phyloP scores from a whole-genome alignment of 2,329 filamentous ascomycete species.

The Aurifilum marmelostoma region DNA sequence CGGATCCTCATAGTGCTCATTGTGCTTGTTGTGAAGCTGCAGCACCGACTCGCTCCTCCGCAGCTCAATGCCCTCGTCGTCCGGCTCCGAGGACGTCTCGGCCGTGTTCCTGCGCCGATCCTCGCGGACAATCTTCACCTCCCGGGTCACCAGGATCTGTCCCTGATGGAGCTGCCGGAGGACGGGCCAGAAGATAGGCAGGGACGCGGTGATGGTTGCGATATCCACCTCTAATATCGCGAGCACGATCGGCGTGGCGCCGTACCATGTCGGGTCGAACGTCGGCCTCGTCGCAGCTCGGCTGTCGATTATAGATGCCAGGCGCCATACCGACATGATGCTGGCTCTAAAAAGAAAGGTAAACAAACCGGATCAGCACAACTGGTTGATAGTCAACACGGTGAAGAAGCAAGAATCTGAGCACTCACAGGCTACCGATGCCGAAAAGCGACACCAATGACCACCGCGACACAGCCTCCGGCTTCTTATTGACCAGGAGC shows the following conservation, averaged over 20 bases:
- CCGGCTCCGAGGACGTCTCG: constrained; percentile 8
- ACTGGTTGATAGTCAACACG: too few species aligned
- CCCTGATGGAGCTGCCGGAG: constrained; percentile 27
- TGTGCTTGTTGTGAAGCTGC: constrained; percentile 4
- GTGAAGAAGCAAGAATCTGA: background rate
- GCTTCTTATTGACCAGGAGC: constrained; percentile 34
- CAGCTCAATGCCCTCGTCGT: constrained; percentile 26
- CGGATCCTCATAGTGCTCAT: constrained; percentile 17
- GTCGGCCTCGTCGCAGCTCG: constrained; percentile 40
- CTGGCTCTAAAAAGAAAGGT: constrained; percentile 33
- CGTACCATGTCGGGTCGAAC: constrained; percentile 43
- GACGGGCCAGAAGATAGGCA: constrained; percentile 29
- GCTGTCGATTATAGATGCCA: constrained; percentile 37
- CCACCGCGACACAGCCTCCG: constrained; percentile 36
- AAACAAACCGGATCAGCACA: too few species aligned
- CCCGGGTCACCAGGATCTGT: constrained; percentile 24
- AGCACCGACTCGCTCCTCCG: constrained; percentile 19
- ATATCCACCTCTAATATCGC: constrained; percentile 41
- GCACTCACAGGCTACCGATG: constrained; percentile 38
- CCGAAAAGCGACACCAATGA: constrained; percentile 36
- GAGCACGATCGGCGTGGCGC: constrained; percentile 39
- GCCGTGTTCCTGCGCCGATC: constrained; percentile 17
- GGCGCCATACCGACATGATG: constrained; percentile 39
- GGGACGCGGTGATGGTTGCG: constrained; percentile 18
- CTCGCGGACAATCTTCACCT: constrained; percentile 26